Percentiles rank a stretch among this genome's conserved stretches.
These are phyloP conservation scores for Penicillium occitanis DNA, from an alignment of 2,329 filamentous ascomycete species.

Conservation along the genomic window DNA sequence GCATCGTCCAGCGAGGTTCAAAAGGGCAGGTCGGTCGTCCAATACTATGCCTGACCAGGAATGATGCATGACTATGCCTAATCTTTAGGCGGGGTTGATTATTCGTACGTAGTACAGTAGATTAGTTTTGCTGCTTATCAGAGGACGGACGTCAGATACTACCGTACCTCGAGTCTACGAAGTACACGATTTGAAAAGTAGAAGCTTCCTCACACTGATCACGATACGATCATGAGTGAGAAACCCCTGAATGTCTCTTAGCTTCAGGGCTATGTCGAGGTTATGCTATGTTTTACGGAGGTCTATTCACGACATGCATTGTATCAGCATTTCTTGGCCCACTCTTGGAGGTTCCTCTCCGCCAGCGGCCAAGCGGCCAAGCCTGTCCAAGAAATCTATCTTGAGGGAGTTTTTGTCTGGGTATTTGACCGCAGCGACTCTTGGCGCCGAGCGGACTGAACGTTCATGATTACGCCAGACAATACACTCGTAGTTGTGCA, in stretches of 20 bases:
- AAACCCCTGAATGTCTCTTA: not conserved
- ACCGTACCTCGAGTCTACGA: not conserved
- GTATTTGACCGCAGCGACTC: conserved; percentile 1
- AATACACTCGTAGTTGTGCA: not conserved
- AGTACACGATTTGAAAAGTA: not conserved
- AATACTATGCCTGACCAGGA: not conserved
- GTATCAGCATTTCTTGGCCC: conserved; percentile 13
- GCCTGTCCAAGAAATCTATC: conserved; percentile 12
- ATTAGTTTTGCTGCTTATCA: not conserved
- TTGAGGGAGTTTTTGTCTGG: not conserved
- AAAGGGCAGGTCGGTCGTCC: conserved; percentile 2
- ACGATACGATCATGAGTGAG: not conserved
- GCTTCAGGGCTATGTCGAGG: not conserved
- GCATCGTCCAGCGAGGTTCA: not conserved
- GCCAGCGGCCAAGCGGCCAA: conserved; percentile 19
- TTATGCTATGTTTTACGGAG: not conserved
- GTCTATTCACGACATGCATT: not conserved
- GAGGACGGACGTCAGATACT: not conserved
- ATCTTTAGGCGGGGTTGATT: not conserved
- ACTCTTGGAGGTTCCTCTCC: conserved; percentile 17
- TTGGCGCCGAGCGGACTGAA: conserved; percentile 15
- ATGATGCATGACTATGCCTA: not conserved
- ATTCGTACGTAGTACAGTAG: not conserved
- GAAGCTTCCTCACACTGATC: not conserved
- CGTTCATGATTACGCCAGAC: not conserved